phyloP scores from a whole-genome alignment of 169 alveolate species.

The Cryptosporidium ryanae region DNA sequence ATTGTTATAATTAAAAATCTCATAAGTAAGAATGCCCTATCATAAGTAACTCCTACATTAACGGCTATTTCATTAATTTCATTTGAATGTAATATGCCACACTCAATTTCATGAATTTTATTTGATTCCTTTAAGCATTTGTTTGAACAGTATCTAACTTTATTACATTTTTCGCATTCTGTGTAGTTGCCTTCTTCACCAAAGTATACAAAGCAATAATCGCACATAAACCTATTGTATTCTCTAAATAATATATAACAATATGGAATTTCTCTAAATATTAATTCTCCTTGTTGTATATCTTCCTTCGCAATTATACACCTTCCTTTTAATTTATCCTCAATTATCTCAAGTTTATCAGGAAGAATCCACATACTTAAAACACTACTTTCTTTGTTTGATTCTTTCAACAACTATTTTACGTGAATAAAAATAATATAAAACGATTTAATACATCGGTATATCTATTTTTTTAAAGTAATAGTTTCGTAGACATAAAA shows the following conservation, averaged over 20 bases:
- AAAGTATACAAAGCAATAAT: slow-evolving; percentile 28
- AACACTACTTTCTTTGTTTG: no score
- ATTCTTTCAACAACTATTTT: no score
- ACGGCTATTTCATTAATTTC: slow-evolving; percentile 1
- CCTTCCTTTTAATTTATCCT: slow-evolving; percentile 26
- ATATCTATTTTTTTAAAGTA: no score
- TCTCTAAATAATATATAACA: slow-evolving; percentile 26
- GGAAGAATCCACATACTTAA: slow-evolving; percentile 47
- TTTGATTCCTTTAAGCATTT: slow-evolving; percentile 7
- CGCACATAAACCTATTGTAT: slow-evolving; percentile 5
- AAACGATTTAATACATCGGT: background rate
- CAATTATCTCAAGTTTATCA: background rate
- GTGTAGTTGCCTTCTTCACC: background rate
- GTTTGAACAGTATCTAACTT: slow-evolving; percentile 36
- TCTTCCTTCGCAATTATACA: slow-evolving; percentile 34
- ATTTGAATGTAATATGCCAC: slow-evolving; percentile 7
- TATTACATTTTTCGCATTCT: slow-evolving; percentile 25
- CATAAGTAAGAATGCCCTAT: slow-evolving; percentile 12
- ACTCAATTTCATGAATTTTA: slow-evolving; percentile 26
- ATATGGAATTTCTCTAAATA: slow-evolving; percentile 23
- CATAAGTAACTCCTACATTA: slow-evolving; percentile 35
- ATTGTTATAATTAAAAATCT: slow-evolving; percentile 26
- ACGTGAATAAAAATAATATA: background rate
- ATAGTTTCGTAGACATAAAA: no score
- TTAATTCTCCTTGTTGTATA: slow-evolving; percentile 25